Conservation (phyloP, 164 flowering plant species). For the Brasenia schreberi region DNA sequence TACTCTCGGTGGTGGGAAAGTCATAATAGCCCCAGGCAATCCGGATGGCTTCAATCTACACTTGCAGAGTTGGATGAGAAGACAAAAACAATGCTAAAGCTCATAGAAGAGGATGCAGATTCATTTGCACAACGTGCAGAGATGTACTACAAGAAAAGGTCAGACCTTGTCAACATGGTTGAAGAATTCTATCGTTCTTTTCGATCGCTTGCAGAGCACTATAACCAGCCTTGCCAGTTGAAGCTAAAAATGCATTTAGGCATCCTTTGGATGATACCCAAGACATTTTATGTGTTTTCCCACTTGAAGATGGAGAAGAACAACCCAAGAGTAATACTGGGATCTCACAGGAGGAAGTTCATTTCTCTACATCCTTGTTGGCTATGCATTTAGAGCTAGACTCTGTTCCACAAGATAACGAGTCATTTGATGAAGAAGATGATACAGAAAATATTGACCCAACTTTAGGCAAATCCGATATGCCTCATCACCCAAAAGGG, state of each 20-base stretch:
- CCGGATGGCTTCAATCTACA: no score
- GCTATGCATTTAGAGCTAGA: constrained; percentile 59
- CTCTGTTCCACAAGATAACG: constrained; percentile 47
- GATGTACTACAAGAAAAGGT: constrained; percentile 88
- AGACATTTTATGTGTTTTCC: constrained; percentile 27
- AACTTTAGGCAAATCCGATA: constrained; percentile 9
- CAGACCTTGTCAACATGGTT: constrained; percentile 74
- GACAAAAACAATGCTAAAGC: constrained; percentile 60
- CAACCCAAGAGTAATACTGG: constrained; percentile 13
- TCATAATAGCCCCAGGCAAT: no score
- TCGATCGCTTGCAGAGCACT: constrained; percentile 71
- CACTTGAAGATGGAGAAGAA: constrained; percentile 22
- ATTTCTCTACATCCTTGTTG: constrained; percentile 49
- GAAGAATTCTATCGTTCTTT: constrained; percentile 76
- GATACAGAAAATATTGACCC: constrained; percentile 71
- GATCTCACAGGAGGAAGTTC: constrained; percentile 35
- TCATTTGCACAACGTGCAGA: constrained; percentile 85
- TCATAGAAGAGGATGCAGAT: constrained; percentile 83
- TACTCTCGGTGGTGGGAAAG: no score
- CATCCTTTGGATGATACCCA: background rate
- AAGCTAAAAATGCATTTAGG: background rate
- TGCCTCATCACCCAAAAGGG: constrained; percentile 26
- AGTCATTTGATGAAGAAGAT: constrained; percentile 68
- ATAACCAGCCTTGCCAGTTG: constrained; percentile 23
- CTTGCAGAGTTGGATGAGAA: constrained; percentile 67